These are phyloP conservation scores for Penicillium dipodomyicola DNA, from an alignment of 495 filamentous ascomycete species.

Conservation along the genomic window DNA sequence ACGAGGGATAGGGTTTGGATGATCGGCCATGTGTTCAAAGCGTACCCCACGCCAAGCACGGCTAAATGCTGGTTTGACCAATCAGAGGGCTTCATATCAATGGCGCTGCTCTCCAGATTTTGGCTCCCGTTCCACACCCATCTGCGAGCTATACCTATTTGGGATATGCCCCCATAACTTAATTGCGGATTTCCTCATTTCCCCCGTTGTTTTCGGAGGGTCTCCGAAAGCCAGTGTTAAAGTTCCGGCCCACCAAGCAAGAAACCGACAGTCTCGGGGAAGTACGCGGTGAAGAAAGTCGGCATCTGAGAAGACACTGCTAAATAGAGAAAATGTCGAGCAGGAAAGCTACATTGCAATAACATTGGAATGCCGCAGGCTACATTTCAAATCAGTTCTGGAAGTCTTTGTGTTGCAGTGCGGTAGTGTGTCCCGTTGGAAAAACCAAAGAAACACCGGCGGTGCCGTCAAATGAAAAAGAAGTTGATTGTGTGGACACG, in stretches of 20 bases:
- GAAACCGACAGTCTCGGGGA: neutral
- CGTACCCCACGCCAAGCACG: no score
- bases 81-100: no score
- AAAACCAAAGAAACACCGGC: neutral
- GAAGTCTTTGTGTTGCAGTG: neutral
- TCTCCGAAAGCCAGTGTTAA: neutral
- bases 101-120: no score
- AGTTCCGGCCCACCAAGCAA: neutral
- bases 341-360: neutral
- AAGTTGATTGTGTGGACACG: neutral
- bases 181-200: constrained; percentile 1
- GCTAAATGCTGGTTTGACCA: no score
- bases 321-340: neutral
- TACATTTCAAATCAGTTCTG: neutral
- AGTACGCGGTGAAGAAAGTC: neutral
- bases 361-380: neutral
- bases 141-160: no score
- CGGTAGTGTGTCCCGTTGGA: neutral
- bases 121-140: no score
- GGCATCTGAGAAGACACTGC: neutral
- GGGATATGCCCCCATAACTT: neutral
- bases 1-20: no score
- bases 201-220: neutral
- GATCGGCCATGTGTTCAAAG: no score
- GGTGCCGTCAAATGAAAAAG: constrained; percentile 5